Base-by-base conservation (phyloP, 2,329 filamentous ascomycete genomes). In the Lachnellula subtilissima region DNA sequence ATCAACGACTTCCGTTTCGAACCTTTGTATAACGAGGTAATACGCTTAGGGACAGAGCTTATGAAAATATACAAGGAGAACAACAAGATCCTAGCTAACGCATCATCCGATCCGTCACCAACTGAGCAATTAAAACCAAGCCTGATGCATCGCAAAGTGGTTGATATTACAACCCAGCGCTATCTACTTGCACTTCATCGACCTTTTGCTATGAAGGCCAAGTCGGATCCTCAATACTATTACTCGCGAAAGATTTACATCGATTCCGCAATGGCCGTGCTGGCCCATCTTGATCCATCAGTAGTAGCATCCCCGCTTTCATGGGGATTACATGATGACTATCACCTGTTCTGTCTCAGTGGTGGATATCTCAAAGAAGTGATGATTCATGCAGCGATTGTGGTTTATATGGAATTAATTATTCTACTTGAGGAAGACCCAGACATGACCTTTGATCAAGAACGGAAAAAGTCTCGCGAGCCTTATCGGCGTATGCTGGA, bases 131-230 rank as follows among this genome's bases (percentile, higher is more conserved):
- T 17, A 25, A 50, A 43, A 32, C 36, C 55, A n/a, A 47, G 49
- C 6, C 37, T 43, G 2, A 17, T 60, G n/a, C 49, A 78, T 42
- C 67, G 73, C 2, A 81, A 81, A 55, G 64, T 83, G 5, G 67
- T 81, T 25, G 76, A 82, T 49, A 76, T 78, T 42, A 70, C 80
- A 0, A 71, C 80, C 4, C 77, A 78, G 5, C 78, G 82, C 14
- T 84, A 82, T 62, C 62, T 84, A 2, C 74, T 85, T 14, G 73
- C 76, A 0, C 70, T 86, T 0, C 82, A 86, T 59, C 75, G 74
- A 7, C 71, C 76, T 0, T 82, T 77, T 63, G 74, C 74, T 39
- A 66, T 66, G 39, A 68, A 73, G 56, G 74, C 78, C 9, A 71
- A 66, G 5, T 60, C 63, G 1, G 74, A 80, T 50, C 78, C 76